Base-by-base conservation (phyloP, 768 basidiomycete genomes). In the Lentinula sp. region DNA sequence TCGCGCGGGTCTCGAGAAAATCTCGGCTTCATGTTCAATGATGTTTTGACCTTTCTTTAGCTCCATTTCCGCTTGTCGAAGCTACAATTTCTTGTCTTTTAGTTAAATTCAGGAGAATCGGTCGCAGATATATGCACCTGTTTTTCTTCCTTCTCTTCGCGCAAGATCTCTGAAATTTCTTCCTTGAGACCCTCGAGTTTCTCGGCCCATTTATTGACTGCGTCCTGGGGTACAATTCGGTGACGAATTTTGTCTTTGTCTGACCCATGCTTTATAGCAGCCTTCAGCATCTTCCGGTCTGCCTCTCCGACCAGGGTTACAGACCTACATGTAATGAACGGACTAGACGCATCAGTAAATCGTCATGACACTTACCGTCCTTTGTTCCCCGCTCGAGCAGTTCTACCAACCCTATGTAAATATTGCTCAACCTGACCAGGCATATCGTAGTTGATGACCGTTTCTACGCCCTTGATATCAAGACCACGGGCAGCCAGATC, bases 381-480 rank as follows among this genome's bases (percentile, higher is more conserved):
- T 69, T 88, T 89, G 66, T 83, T 84, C 5, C 97, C 97, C 3
- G 97, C 96, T 70, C 97, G 88, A 33, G 97, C 97, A 53, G 97
- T 99, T 70, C 97, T 84, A 66, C 97, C 97, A 23, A 98, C 96
- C 62, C 97, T 90, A 72, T 99, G 97, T 36, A 98, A 82, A 74
- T 99, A 99, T 67, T 95, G 94, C 7, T 91, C 86, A 37, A 98
- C 77, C 68, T 95, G 91, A 18, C 85, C 82, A 9, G 97, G 97
- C 96, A 98, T 97, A 71, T 99, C 97, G 70, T 95, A 98, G 73
- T 99, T 99, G 72, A 99, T 95, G 63, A 99, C 93, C 2, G 94
- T 95, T 70, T 98, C 93, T 28, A 98, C 88, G 15, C 95, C 95
- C 71, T 95, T 96, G 78, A 99, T 97, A 74, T 98, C 96, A 33